A percentile compares a stretch with the other conserved stretches of the same genome.
Evolutionary conservation across 1,284 basidiomycete species (phyloP).

Genomic region (Moesziomyces parantarcticus): DNA sequence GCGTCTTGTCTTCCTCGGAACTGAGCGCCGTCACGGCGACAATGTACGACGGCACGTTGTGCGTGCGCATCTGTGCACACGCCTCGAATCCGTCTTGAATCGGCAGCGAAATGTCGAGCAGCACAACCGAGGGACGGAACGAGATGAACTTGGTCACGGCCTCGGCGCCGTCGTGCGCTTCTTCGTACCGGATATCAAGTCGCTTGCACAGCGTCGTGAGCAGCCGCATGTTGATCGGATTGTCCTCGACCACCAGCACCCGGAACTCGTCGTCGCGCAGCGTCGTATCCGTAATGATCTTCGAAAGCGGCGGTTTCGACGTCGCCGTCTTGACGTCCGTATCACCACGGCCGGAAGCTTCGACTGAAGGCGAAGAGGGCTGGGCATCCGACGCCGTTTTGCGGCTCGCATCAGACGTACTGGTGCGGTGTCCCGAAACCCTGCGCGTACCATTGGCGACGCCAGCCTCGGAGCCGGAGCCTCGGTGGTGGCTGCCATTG

Average conservation of each 20-base stretch:
- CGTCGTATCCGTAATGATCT: constrained; percentile 11
- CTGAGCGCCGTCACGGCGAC: constrained; percentile 59
- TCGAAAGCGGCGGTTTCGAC: constrained; percentile 5
- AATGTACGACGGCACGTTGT: constrained; percentile 39
- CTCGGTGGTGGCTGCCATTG: constrained; percentile 15
- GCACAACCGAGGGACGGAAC: constrained; percentile 49
- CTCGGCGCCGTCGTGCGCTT: constrained; percentile 55
- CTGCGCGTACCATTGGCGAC: constrained; percentile 3
- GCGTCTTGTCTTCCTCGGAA: constrained; percentile 48
- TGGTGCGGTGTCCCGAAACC: constrained; percentile 9
- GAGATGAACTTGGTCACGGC: constrained; percentile 50
- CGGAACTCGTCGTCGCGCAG: constrained; percentile 36
- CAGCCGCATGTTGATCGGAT: constrained; percentile 58
- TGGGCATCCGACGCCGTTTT: neutral
- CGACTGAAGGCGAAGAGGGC: constrained; percentile 1
- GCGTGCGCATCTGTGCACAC: constrained; percentile 51
- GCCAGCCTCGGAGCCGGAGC: constrained; percentile 15
- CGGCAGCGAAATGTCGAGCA: constrained; percentile 61
- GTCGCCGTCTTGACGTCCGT: neutral
- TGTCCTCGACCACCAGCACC: constrained; percentile 60
- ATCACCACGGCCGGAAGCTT: too few species aligned
- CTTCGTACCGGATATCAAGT: constrained; percentile 38
- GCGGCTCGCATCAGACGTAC: neutral
- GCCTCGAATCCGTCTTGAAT: constrained; percentile 57
- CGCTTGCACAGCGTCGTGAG: constrained; percentile 50